Conservation (phyloP, 2,329 filamentous ascomycete species). For the Paracoccidioides brasiliensis region DNA sequence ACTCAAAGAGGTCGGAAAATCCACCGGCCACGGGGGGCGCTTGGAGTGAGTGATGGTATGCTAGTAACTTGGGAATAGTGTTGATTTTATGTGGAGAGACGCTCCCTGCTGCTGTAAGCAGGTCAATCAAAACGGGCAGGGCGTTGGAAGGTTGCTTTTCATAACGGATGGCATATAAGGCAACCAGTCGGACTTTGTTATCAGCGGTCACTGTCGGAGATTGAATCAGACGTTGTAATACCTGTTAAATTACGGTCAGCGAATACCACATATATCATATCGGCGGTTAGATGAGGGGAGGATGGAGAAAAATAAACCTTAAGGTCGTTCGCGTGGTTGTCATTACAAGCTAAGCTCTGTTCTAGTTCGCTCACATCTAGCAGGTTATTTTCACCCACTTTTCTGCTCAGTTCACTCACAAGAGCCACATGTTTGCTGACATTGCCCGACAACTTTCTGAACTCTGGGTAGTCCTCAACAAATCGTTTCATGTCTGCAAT, state of each 20-base stretch:
- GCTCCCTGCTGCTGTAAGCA: conserved; percentile 72
- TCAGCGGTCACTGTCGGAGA: conserved; percentile 61
- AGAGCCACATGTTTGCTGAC: conserved; percentile 97
- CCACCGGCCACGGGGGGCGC: conserved; percentile 60
- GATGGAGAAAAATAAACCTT: conserved; percentile 45
- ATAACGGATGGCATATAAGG: conserved; percentile 90
- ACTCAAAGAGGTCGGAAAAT: conserved; percentile 85
- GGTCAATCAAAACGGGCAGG: conserved; percentile 70
- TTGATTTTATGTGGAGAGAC: conserved; percentile 63
- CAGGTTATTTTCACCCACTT: conserved; percentile 71
- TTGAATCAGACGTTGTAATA: conserved; percentile 74
- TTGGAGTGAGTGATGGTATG: conserved; percentile 78
- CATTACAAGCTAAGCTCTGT: conserved; percentile 91
- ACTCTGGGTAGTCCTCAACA: conserved; percentile 97
- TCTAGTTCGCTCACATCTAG: conserved; percentile 96
- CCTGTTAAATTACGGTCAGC: conserved; percentile 35
- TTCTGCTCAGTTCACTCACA: conserved; percentile 81
- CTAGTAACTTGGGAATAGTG: conserved; percentile 67
- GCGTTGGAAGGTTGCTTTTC: conserved; percentile 74
- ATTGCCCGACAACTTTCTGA: conserved; percentile 90
- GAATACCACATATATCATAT: background rate
- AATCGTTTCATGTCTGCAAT: conserved; percentile 99
- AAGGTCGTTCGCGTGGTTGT: conserved; percentile 84
- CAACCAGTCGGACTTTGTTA: conserved; percentile 79
- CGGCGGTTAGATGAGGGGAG: background rate